Evolutionary conservation across 2,329 filamentous ascomycete genomes (phyloP), one percentile per base, ranked within the genome.

Genomic region (Shiraia bambusicola): DNA sequence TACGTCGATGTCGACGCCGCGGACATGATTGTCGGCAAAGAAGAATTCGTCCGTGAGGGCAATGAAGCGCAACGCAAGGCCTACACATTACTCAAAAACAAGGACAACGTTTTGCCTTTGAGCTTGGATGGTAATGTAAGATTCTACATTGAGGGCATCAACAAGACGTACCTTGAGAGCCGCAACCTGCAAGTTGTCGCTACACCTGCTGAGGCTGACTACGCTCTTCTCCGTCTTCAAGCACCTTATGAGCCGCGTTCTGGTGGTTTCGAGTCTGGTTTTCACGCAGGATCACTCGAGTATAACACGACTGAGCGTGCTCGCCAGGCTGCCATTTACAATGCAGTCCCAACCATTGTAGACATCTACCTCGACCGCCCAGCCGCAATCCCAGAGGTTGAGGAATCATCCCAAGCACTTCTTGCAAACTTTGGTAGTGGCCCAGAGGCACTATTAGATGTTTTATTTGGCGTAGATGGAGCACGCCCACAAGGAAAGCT

Each of bases 1-100:
- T 79, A 75, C 30, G 71, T 78, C 4, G 72, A 79, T 42, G 63
- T 66, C 1, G 70, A 72, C 1, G 64, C 59, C 1, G 74, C 74
- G 0, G 64, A 58, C 1, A 57, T 61, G 2, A 52, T 72, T 3
- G 75, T 76, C 13, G 75, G 74, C 3, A 73, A 73, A 25, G 54
- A 65, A 8, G 70, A 74, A 42, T 78, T 76, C 45, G 51, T 61
- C 7, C 54, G 59, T 2, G 45, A 67, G 0, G 72, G 71, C 19
- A 53, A 59, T 25, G 68, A 70, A 32, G 57, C 71, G 0, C 72
- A 69, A 42, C 61, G 65, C 15, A 59, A 53, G n/a, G 53, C 65
- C 1, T 62, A 63, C 47, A 71, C 66, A 0, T 60, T 71, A 1
- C 58, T 70, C 14, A 67, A 55, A 24, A 71, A 71, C 54, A 58